phyloP scores from a whole-genome alignment of 1,139 yeast genomes.

The Saccharomyces hybrid region DNA sequence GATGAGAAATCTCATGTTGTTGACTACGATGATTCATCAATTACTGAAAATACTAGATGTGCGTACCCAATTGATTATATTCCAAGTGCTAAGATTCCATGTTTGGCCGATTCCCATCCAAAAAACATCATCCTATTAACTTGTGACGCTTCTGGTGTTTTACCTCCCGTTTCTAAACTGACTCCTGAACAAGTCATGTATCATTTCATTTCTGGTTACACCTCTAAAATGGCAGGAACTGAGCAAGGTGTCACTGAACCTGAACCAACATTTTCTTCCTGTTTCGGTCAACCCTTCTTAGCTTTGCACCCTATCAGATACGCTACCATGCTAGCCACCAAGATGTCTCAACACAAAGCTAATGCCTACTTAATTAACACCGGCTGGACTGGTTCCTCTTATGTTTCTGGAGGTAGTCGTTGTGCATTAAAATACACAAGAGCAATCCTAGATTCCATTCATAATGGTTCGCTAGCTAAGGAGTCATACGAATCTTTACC shows the following conservation, averaged over 20 bases:
- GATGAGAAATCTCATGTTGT: constrained; percentile 73
- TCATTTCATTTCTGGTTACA: constrained; percentile 97
- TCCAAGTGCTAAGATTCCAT: constrained; percentile 94
- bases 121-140: constrained; percentile 86
- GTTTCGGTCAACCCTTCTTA: constrained; percentile 98
- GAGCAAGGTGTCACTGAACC: constrained; percentile 99
- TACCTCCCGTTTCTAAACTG: constrained; percentile 93
- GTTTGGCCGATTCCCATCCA: constrained; percentile 85
- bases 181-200: constrained; percentile 96
- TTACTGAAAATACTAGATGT: constrained; percentile 97
- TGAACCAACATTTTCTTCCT: constrained; percentile 94
- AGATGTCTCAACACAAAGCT: constrained; percentile 81
- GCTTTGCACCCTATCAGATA: constrained; percentile 97
- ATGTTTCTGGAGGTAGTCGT: constrained; percentile 89
- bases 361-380: constrained; percentile 96
- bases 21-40: constrained; percentile 71
- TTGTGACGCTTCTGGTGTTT: constrained; percentile 96
- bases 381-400: constrained; percentile 97
- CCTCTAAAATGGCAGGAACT: constrained; percentile 99
- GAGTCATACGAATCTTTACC: constrained; percentile 80
- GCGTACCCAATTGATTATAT: constrained; percentile 97
- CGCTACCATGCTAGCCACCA: constrained; percentile 93
- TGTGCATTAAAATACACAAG: constrained; percentile 97
- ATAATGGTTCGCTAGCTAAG: constrained; percentile 77
- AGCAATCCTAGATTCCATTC: constrained; percentile 91